These are phyloP conservation scores for Thelephora ganbajun DNA, from an alignment of 768 basidiomycete species.

Conservation along the genomic window DNA sequence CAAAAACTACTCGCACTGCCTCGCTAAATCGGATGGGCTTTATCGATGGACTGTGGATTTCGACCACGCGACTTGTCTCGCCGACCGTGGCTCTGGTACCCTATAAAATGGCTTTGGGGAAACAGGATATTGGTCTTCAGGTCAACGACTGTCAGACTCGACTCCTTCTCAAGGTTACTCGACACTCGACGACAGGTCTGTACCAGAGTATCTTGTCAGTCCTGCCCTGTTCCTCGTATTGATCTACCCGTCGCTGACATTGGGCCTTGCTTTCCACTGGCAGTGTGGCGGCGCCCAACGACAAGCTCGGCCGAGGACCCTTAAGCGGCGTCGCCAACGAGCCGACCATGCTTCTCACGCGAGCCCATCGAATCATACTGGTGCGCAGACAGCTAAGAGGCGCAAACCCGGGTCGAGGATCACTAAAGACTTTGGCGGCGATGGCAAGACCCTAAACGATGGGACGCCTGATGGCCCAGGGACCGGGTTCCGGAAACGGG, in stretches of 20 bases:
- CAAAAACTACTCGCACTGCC: too few species aligned
- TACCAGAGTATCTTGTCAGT: slow-evolving; percentile 68
- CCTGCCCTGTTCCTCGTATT: not conserved
- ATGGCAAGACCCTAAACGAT: slow-evolving; percentile 38
- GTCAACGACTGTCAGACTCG: slow-evolving; percentile 56
- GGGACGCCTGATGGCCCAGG: slow-evolving; percentile 27
- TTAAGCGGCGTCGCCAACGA: slow-evolving; percentile 26
- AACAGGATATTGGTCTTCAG: slow-evolving; percentile 73
- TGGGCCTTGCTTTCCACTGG: not conserved
- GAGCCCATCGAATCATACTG: too few species aligned
- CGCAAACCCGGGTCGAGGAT: slow-evolving; percentile 64
- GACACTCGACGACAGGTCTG: too few species aligned
- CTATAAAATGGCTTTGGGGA: not conserved
- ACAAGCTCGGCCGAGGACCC: slow-evolving; percentile 38
- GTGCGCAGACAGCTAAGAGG: slow-evolving; percentile 47
- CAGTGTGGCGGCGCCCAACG: slow-evolving; percentile 75
- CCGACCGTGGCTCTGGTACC: not conserved
- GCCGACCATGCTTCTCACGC: too few species aligned
- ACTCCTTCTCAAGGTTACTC: slow-evolving; percentile 19
- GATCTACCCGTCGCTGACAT: not conserved
- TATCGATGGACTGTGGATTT: too few species aligned
- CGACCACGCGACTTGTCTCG: not conserved
- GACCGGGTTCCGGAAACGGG: slow-evolving; percentile 58
- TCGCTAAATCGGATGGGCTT: too few species aligned
- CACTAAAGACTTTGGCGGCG: slow-evolving; percentile 44